Evolutionary conservation across 306 rosid species (phyloP).

Genomic region (Prunus armeniaca): DNA sequence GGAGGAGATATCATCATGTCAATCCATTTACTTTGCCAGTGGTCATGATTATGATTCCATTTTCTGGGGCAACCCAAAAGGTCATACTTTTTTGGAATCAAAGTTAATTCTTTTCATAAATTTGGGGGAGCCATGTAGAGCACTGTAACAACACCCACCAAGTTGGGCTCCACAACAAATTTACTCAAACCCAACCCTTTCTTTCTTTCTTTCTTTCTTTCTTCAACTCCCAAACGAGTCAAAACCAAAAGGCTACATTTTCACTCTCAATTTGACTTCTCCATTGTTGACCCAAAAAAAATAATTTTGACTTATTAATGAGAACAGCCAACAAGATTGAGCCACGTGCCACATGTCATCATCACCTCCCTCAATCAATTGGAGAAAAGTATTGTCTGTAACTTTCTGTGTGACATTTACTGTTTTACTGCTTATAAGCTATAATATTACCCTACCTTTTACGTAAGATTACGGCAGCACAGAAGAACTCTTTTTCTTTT

Average conservation of each 20-base stretch:
- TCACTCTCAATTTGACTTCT: not conserved
- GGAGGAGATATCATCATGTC: conserved; percentile 11
- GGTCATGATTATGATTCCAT: conserved; percentile 39
- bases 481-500: not conserved
- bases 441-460: not conserved
- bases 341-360: not conserved
- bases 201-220: not conserved
- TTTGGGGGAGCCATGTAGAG: conserved; percentile 1
- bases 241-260: not conserved
- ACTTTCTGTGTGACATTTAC: too few species aligned
- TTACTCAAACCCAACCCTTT: not conserved
- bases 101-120: conserved; percentile 12
- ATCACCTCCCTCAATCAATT: not conserved
- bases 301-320: not conserved
- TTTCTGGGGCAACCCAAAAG: conserved; percentile 33
- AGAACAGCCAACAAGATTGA: not conserved
- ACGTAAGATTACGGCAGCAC: not conserved
- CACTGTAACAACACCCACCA: conserved; percentile 18
- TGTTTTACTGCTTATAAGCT: too few species aligned
- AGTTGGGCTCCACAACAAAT: conserved; percentile 28
- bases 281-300: not conserved
- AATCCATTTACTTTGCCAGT: conserved; percentile 10
- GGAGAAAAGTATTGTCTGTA: too few species aligned
- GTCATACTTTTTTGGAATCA: conserved; percentile 21
- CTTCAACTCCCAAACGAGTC: not conserved